phyloP scores from a whole-genome alignment of 257 asterid genomes.

The Prunella vulgaris region DNA sequence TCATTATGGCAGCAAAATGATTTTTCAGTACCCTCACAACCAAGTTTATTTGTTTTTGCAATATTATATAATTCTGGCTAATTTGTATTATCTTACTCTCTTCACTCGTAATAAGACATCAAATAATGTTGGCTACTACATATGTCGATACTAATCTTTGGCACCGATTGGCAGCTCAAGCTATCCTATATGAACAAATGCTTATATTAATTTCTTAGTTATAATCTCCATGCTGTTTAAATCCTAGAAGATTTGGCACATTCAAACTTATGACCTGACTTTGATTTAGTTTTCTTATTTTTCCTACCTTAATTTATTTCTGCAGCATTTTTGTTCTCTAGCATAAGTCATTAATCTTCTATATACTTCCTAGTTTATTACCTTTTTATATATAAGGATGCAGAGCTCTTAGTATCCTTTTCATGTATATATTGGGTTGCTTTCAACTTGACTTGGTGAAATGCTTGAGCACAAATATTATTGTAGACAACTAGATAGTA shows the following conservation, averaged over 20 bases:
- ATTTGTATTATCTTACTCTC: background rate
- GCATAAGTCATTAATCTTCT: background rate
- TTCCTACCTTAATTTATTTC: background rate
- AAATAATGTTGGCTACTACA: slow-evolving; percentile 4
- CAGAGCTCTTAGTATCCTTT: slow-evolving; percentile 8
- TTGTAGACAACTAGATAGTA: background rate
- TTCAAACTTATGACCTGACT: background rate
- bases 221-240: slow-evolving; percentile 8
- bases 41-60: background rate
- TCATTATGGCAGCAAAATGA: slow-evolving; percentile 6
- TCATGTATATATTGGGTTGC: background rate
- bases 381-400: background rate
- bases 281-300: background rate
- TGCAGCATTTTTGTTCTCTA: background rate
- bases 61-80: background rate
- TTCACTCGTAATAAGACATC: slow-evolving; percentile 6
- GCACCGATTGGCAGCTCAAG: slow-evolving; percentile 1
- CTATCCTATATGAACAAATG: background rate
- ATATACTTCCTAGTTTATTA: background rate
- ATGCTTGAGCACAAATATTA: background rate
- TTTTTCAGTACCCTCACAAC: slow-evolving; percentile 1
- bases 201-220: background rate
- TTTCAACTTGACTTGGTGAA: background rate
- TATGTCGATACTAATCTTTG: background rate
- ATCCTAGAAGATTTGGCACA: background rate